A percentile compares a stretch with the other conserved stretches of the same genome.
Evolutionary conservation across 2,329 filamentous ascomycete genomes (phyloP).

Genomic region (Colletotrichum sansevieriae): DNA sequence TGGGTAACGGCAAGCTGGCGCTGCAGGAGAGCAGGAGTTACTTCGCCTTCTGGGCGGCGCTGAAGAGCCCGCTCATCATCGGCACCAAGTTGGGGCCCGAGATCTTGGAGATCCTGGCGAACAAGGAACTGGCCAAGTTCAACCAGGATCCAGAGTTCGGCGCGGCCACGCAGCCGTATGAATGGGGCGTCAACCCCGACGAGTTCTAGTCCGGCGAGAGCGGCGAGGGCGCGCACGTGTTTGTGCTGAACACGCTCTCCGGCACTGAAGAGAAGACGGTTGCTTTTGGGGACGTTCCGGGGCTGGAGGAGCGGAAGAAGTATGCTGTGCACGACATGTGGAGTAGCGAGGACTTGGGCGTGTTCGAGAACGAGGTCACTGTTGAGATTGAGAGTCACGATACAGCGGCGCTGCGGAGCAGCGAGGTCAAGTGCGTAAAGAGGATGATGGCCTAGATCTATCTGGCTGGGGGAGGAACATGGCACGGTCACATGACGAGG

Average conservation of each 20-base stretch:
- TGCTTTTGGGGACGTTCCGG: slow-evolving; percentile 58
- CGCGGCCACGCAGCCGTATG: slow-evolving; percentile 58
- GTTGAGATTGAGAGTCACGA: slow-evolving; percentile 52
- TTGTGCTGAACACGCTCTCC: slow-evolving; percentile 60
- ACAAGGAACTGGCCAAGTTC: slow-evolving; percentile 55
- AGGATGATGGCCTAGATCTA: not conserved
- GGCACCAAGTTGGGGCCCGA: slow-evolving; percentile 55
- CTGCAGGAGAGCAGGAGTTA: slow-evolving; percentile 61
- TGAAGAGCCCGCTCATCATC: slow-evolving; percentile 65
- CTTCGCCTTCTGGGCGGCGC: slow-evolving; percentile 64
- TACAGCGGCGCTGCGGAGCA: slow-evolving; percentile 48
- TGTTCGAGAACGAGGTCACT: slow-evolving; percentile 47
- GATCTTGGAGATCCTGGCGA: slow-evolving; percentile 57
- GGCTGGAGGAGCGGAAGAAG: slow-evolving; percentile 47
- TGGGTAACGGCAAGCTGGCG: slow-evolving; percentile 63
- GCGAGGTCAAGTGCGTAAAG: slow-evolving; percentile 40
- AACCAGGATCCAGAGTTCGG: slow-evolving; percentile 61
- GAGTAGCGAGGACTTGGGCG: slow-evolving; percentile 57
- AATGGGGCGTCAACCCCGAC: slow-evolving; percentile 63
- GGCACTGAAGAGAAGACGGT: slow-evolving; percentile 51
- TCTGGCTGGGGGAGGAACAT: not conserved
- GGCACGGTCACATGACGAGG: not conserved
- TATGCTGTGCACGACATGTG: slow-evolving; percentile 61
- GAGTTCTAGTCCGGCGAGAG: slow-evolving; percentile 63
- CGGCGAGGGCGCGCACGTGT: slow-evolving; percentile 57